These are phyloP conservation scores for Eimeria falciformis DNA, from an alignment of 169 alveolate genomes.

Conservation along the genomic window DNA sequence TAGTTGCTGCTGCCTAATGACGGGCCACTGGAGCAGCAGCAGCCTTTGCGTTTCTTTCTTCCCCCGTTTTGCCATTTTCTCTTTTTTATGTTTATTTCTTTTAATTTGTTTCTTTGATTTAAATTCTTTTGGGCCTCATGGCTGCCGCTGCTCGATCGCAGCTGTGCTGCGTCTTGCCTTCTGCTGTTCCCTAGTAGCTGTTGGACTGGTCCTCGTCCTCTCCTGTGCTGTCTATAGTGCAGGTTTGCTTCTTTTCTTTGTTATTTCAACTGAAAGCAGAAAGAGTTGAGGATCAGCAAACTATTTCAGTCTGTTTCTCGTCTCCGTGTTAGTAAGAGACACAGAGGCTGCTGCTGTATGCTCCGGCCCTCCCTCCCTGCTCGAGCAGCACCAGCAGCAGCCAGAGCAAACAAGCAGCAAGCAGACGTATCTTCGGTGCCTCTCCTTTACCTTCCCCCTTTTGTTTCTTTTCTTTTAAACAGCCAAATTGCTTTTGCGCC, in stretches of 20 bases:
- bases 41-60: background rate
- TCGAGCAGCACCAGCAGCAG: background rate
- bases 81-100: background rate
- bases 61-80: background rate
- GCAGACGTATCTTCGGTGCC: too few relatives aligned
- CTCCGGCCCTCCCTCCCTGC: too few relatives aligned
- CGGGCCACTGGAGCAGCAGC: slow-evolving; percentile 9
- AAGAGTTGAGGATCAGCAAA: background rate
- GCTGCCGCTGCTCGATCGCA: slow-evolving; percentile 7
- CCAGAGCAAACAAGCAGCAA: too few relatives aligned
- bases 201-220: too few relatives aligned
- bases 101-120: background rate
- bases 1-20: too few relatives aligned
- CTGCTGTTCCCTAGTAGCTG: too few relatives aligned
- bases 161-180: too few relatives aligned
- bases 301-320: too few relatives aligned
- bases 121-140: background rate
- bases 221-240: background rate
- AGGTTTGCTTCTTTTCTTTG: background rate
- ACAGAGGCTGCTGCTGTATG: background rate
- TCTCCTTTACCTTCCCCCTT: too few relatives aligned
- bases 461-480: too few relatives aligned
- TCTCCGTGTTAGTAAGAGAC: too few relatives aligned
- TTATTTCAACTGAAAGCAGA: background rate
- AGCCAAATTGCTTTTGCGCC: too few relatives aligned